Conservation (phyloP, 2,329 filamentous ascomycete species). For the Pestalotiopsis sp. region DNA sequence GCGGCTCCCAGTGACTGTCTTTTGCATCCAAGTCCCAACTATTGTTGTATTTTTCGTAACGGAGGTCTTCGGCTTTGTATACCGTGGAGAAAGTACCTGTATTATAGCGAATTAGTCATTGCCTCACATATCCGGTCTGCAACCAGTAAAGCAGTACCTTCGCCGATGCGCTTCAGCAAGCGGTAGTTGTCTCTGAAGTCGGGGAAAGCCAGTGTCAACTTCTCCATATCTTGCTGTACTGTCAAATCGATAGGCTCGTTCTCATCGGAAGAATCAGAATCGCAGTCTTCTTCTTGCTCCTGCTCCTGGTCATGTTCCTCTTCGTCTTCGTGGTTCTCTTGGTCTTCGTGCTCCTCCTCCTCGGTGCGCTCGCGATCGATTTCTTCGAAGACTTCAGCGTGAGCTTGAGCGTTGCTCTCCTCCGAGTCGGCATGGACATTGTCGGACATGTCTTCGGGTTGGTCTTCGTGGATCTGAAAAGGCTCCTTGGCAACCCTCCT, state of each 20-base stretch:
- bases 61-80: constrained; percentile 94
- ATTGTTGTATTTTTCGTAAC: constrained; percentile 82
- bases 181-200: constrained; percentile 84
- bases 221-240: constrained; percentile 85
- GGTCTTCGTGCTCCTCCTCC: constrained; percentile 35
- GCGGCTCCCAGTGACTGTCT: constrained; percentile 69
- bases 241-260: constrained; percentile 66
- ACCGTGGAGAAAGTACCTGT: constrained; percentile 96
- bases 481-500: constrained; percentile 30
- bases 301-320: constrained; percentile 36
- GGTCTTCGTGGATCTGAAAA: constrained; percentile 40
- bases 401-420: constrained; percentile 24
- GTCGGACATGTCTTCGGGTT: constrained; percentile 25
- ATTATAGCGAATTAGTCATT: constrained; percentile 15
- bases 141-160: constrained; percentile 60
- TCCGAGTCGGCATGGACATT: constrained; percentile 27
- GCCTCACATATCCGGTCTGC: background rate
- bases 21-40: constrained; percentile 78
- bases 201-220: constrained; percentile 78
- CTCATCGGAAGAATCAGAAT: constrained; percentile 54
- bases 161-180: constrained; percentile 94
- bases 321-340: constrained; percentile 40
- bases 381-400: constrained; percentile 28
- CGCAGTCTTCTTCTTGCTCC: constrained; percentile 42
- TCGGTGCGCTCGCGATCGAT: constrained; percentile 35